Evolutionary conservation across 2,329 filamentous ascomycete species (phyloP), one percentile per base, ranked within the genome.

Genomic region (Furcasterigmium sp.): DNA sequence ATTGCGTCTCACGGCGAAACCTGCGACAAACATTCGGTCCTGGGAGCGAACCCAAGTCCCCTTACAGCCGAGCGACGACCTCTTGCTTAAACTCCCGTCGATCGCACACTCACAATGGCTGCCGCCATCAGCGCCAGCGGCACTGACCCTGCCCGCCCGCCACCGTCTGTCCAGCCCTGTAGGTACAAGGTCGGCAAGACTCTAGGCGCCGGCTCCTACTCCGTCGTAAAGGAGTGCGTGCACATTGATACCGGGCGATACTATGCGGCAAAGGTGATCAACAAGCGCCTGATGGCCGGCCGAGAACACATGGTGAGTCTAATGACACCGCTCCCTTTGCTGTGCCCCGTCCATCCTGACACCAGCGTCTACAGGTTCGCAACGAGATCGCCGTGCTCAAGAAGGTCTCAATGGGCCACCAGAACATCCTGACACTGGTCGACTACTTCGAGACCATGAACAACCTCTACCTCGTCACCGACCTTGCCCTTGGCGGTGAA

Each of bases 371-470:
- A n/a, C 46, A 95, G 89, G 88, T 95, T 46, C 86, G 93, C 50
- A 98, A 98, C 63, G 93, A 98, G 69, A 98, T 98, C 56, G 91
- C 93, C 7, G 90, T 98, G 20, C 76, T 98, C 53, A 97, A 97
- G 67, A 85, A 85, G 59, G 91, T 98, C n/a, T 97, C 91, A 2
- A 95, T 98, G 87, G 93, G 93, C 43, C 91, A 98, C 69, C 88
- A 93, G 65, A 98, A 98, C 62, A 97, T 98, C 62, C 72, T 98
- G 48, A 98, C 93, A 2, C 77, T 98, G 46, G 93, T 97, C 56
- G 93, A 98, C 71, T 98, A 97, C 68, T 98, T 98, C 61, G 93
- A 98, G 72, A 98, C 93, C 7, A 95, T 96, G 87, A 97, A 98
- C 71, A 98, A 98, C 68, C 78, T 98, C 52, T 98, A 98, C 64